These are phyloP conservation scores for Cordyceps farinosa DNA, from an alignment of 2,329 filamentous ascomycete species.

Conservation along the genomic window DNA sequence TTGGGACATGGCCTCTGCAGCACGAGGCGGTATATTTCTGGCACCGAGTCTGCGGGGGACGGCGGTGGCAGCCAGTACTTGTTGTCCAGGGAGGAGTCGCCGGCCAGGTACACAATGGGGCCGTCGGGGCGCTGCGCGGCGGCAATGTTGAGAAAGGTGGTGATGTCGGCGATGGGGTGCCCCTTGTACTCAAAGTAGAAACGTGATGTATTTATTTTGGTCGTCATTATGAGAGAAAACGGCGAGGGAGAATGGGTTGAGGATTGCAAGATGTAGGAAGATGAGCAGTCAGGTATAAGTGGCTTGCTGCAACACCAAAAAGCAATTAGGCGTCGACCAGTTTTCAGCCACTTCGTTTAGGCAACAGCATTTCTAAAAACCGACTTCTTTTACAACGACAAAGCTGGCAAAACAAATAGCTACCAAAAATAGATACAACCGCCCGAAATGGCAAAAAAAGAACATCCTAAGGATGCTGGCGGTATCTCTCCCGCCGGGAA, in stretches of 20 bases:
- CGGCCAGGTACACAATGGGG: conserved; percentile 14
- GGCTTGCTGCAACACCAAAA: too few species aligned
- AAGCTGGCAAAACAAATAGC: not conserved
- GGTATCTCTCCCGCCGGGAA: conserved; percentile 23
- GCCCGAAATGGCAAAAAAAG: not conserved
- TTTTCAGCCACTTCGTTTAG: not conserved
- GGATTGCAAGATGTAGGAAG: not conserved
- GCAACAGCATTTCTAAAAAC: not conserved
- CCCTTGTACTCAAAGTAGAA: conserved; percentile 17
- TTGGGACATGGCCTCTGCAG: not conserved
- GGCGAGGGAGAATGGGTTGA: too few species aligned
- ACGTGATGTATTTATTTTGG: not conserved
- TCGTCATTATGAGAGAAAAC: not conserved
- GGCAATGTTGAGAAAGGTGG: not conserved
- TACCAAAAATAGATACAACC: too few species aligned
- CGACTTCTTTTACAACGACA: too few species aligned
- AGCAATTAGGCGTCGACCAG: too few species aligned
- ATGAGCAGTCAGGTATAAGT: too few species aligned
- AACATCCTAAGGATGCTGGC: conserved; percentile 17
- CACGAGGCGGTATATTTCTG: not conserved
- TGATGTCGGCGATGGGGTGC: not conserved
- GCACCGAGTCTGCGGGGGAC: not conserved
- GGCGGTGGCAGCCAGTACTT: conserved; percentile 12
- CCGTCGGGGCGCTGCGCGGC: not conserved
- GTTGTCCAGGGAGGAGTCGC: conserved; percentile 14